phyloP scores from a whole-genome alignment of 2,329 filamentous ascomycete species.

The Mollisiaceae sp. region DNA sequence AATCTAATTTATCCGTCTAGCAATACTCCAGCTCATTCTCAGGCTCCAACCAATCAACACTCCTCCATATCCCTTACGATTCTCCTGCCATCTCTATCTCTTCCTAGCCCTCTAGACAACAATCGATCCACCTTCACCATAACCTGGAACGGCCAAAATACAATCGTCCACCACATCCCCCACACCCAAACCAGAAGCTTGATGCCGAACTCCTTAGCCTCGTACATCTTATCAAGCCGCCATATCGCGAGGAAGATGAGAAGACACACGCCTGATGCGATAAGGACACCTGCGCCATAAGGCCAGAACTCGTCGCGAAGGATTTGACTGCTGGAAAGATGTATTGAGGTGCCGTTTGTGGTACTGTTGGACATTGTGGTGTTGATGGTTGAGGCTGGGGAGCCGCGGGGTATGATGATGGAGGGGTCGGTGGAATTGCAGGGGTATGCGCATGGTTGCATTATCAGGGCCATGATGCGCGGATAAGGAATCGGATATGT shows the following conservation, averaged over 20 bases:
- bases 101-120: not conserved
- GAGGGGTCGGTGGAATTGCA: not conserved
- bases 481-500: not conserved
- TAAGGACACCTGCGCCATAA: not conserved
- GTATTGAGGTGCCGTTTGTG: not conserved
- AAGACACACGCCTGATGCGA: not conserved
- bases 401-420: not conserved
- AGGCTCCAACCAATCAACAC: not conserved
- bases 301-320: not conserved
- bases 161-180: slow-evolving; percentile 2
- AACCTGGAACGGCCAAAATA: slow-evolving; percentile 1
- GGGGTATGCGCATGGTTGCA: not conserved
- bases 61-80: not conserved
- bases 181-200: not conserved
- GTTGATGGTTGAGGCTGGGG: not conserved
- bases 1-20: not conserved
- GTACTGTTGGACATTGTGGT: not conserved
- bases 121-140: not conserved
- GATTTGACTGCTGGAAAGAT: not conserved
- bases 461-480: not conserved
- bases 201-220: not conserved
- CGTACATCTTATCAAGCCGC: not conserved
- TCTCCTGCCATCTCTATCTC: not conserved
- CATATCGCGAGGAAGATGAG: not conserved
- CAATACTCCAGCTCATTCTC: not conserved